Base-by-base conservation (phyloP, 1,284 basidiomycete genomes). In the Retiboletus flavoniger region DNA sequence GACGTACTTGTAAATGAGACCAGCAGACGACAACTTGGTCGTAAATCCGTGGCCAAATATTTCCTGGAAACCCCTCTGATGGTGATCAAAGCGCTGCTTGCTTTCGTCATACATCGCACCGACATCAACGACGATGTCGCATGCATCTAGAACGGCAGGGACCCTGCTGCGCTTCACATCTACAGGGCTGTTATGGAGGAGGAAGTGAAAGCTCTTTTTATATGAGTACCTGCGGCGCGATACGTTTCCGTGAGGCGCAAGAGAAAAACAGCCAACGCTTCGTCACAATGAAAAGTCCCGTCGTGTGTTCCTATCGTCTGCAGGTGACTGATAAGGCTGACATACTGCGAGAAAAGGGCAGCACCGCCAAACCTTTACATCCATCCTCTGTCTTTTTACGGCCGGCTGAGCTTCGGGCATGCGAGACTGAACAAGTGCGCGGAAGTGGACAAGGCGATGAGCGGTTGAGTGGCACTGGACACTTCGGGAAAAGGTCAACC, bases 71-170 rank as follows among this genome's bases (percentile, higher is more conserved):
- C 91, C 95, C 46, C 95, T 85, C 72, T 99, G 97, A 69, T 99
- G 96, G 69, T 99, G 96, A 72, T 99, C 96, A 73, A 94, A 99
- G 35, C 91, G 81, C 57, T 89, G 82, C 55, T 78, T 83, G 48
- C 75, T 76, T 63, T 88, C 83, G 56, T 95, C 92, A 72, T 99
- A 99, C 17, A 91, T 82, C 9, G 92, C 95, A 16, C 97, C 96
- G 52, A 99, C 96, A 70, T 99, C 96, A 35, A 99, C 94, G n/a
- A 99, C 93, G 68, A 99, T 95, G 65, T 95, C 88, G 65, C 94
- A 95, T 4, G 83, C 80, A 59, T 89, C 87, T 51, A 99, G 83
- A 47, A 90, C 72, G 11, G 79, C 81, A 1, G 89, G 85, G 69
- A 98, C 93, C 50, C 96, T 84, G 43, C 84, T 90, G 36, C 94